These are phyloP conservation scores for Nigrospora sphaerica DNA, from an alignment of 2,329 filamentous ascomycete genomes.

Conservation along the genomic window DNA sequence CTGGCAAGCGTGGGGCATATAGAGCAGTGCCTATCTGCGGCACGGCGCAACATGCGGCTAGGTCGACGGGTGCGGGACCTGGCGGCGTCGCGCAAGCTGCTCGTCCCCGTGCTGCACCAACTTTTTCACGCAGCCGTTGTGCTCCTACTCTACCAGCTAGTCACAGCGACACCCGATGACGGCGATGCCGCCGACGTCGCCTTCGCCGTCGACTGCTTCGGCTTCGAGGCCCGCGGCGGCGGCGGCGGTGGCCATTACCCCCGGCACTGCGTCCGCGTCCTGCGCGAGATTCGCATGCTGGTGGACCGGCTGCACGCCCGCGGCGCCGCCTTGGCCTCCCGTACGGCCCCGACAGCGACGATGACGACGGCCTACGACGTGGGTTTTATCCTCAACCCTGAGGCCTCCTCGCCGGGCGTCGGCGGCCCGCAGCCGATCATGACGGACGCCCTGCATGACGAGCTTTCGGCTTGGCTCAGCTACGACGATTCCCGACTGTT, in stretches of 20 bases:
- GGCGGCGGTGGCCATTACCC: slow-evolving; percentile 27
- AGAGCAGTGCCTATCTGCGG: slow-evolving; percentile 33
- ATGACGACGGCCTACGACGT: slow-evolving; percentile 7
- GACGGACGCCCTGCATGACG: not conserved
- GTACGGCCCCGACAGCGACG: not conserved
- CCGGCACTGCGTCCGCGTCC: slow-evolving; percentile 27
- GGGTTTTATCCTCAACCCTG: slow-evolving; percentile 8
- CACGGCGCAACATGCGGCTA: slow-evolving; percentile 36
- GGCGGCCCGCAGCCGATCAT: not conserved
- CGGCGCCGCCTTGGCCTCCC: not conserved
- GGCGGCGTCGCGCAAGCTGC: slow-evolving; percentile 29
- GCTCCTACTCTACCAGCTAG: slow-evolving; percentile 37
- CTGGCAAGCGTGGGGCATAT: slow-evolving; percentile 19
- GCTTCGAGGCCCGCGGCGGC: slow-evolving; percentile 23
- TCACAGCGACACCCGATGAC: slow-evolving; percentile 23
- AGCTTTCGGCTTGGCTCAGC: slow-evolving; percentile 4
- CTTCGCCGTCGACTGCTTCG: slow-evolving; percentile 34
- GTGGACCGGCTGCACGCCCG: slow-evolving; percentile 22
- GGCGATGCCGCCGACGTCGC: slow-evolving; percentile 24
- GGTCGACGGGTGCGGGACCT: slow-evolving; percentile 31
- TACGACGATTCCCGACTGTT: slow-evolving; percentile 4
- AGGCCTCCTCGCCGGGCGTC: not conserved
- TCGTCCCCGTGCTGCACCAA: slow-evolving; percentile 38
- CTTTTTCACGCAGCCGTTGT: slow-evolving; percentile 44
- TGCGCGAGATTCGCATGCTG: slow-evolving; percentile 29